Evolutionary conservation across 306 rosid species (phyloP), one percentile per base, ranked within the genome.

Genomic region (Purshia tridentata): DNA sequence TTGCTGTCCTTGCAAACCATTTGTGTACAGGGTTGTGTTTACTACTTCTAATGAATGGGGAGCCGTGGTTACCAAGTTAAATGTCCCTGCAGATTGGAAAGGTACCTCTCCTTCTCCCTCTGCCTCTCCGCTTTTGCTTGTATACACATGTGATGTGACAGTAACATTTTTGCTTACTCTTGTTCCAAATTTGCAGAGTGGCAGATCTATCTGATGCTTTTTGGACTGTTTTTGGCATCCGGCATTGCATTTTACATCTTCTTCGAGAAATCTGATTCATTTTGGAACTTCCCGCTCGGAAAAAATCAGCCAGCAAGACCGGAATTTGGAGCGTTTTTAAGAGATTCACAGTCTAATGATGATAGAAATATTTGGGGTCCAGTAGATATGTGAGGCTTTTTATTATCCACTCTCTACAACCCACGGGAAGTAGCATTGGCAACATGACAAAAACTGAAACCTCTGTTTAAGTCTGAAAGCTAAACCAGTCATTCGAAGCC

Each of bases 11-110:
- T 29, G 35, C 35, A 29, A 29, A 29, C 35, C 35, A 29, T 29
- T 29, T 29, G 35, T 29, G 35, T 29, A 73, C 86, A 91, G 97
- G 89, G 95, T 89, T 78, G 88, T 87, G 56, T 92, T 91, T 44
- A 86, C 95, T 55, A 84, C 92, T 57, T 85, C 97, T n/a, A 62
- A 59, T 66, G 89, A 80, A 80, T 94, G 99, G 99, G 99, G 99
- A 75, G 91, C 95, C 16, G 56, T 82, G 81, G 89, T 89, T 83
- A 94, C 95, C 6, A 94, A 91, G 84, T 86, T 92, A 76, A 91
- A 53, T 70, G 99, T 94, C 67, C 96, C 96, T 48, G 88, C 91
- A 71, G 97, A 94, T 73, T 94, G 99, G 99, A 94, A 94, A 91
- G 99, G 99, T 89, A 14, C 51, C 65, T 80, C 82, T 61, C 67